Evolutionary conservation across 371 early-diverging fungal species (phyloP), one percentile per base, ranked within the genome.

Genomic region (Umbelopsis sp.): DNA sequence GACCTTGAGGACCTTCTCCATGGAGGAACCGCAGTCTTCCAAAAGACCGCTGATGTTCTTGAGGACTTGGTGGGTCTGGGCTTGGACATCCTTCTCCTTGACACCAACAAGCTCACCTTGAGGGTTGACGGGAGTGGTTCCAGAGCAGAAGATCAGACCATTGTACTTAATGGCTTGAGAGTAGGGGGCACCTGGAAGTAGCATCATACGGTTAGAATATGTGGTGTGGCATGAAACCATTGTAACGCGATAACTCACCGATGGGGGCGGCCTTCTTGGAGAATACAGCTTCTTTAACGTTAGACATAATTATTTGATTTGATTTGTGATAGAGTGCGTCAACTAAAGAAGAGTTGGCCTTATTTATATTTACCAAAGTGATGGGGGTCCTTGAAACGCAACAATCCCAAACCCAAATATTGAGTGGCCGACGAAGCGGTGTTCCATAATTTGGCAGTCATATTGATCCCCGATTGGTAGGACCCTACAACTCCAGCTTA

Each of bases 1-100:
- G 44, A 92, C 92, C 85, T 94, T 94, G 74, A 93, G 86, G 32
- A 93, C 91, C 68, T 89, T 83, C 53, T 90, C 82, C 25, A 94
- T 77, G 70, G 81, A 78, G 51, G 92, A 87, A 46, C 89, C 90
- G 57, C 90, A 81, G 20, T 89, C 93, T 70, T 87, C 84, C 14
- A 94, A 77, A 32, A 94, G 88, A 9, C 86, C 87, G 70, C 84
- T 79, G 57, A 94, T 74, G 80, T 93, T 94, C 66, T 71, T 77
- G 62, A 94, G 78, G 14, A 81, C 87, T 74, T 89, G 93, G 50
- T 75, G 77, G 57, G 91, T 86, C 74, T 90, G 91, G 0, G 70
- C 78, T 12, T 73, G 51, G 45, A 86, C 75, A 48, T 79, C 80
- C 57, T 57, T 57, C 29, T 72, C 74, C 45, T 69, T 57, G 52